Conservation (phyloP, 1,284 basidiomycete genomes). For the Malassezia restricta region DNA sequence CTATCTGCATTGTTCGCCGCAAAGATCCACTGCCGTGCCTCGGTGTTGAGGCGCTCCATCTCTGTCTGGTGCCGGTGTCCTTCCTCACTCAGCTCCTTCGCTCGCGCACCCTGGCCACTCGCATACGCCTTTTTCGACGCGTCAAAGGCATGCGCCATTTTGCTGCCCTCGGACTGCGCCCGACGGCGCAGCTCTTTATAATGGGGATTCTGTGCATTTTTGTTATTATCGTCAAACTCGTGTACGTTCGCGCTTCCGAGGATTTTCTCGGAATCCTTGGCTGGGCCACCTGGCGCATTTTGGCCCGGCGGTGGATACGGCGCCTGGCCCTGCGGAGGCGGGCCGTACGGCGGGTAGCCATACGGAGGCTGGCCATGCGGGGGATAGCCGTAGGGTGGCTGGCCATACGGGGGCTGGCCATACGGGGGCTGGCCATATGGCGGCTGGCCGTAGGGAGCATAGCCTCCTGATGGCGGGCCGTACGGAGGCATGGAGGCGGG, state of each 20-base stretch:
- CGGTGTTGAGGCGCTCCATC: slow-evolving; percentile 68
- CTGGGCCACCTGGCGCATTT: slow-evolving; percentile 5
- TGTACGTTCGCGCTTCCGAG: slow-evolving; percentile 11
- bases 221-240: slow-evolving; percentile 29
- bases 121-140: slow-evolving; percentile 53
- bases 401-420: not conserved
- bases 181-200: slow-evolving; percentile 37
- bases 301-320: not conserved
- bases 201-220: slow-evolving; percentile 38
- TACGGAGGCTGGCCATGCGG: not conserved
- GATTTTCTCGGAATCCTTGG: slow-evolving; percentile 6
- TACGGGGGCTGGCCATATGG: not conserved
- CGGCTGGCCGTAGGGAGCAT: no score
- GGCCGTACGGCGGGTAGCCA: not conserved
- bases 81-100: slow-evolving; percentile 70
- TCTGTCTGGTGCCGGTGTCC: slow-evolving; percentile 68
- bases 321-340: not conserved
- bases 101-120: slow-evolving; percentile 61
- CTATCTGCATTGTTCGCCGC: slow-evolving; percentile 42
- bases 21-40: slow-evolving; percentile 85
- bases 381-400: not conserved
- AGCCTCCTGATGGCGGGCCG: no score
- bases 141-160: slow-evolving; percentile 40
- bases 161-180: slow-evolving; percentile 37
- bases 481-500: no score